A percentile compares a stretch with the other conserved stretches of the same genome.
Evolutionary conservation across 805 yeast species (phyloP).

Genomic region (Pachysolen tannophilus): DNA sequence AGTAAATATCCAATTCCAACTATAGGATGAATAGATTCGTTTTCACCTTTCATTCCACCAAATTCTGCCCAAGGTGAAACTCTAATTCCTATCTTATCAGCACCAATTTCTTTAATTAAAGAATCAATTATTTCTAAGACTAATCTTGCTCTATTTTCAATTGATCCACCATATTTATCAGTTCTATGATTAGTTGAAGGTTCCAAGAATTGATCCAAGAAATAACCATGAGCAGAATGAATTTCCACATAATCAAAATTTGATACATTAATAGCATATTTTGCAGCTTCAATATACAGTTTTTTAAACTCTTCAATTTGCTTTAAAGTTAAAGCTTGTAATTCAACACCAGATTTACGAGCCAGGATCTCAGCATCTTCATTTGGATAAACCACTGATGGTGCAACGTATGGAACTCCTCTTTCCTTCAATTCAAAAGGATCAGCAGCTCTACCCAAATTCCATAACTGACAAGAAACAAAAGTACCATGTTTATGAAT

Average conservation of each 20-base stretch:
- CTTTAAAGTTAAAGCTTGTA: slow-evolving; percentile 16
- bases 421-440: slow-evolving; percentile 25
- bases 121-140: slow-evolving; percentile 38
- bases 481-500: slow-evolving; percentile 37
- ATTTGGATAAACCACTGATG: slow-evolving; percentile 28
- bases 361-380: slow-evolving; percentile 10
- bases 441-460: slow-evolving; percentile 24
- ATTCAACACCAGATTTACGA: slow-evolving; percentile 8
- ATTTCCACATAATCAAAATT: slow-evolving; percentile 39
- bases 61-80: slow-evolving; percentile 31
- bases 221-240: slow-evolving; percentile 59
- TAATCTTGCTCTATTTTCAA: slow-evolving; percentile 49
- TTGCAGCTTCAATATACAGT: slow-evolving; percentile 15
- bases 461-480: slow-evolving; percentile 38
- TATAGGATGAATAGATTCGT: slow-evolving; percentile 22
- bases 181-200: slow-evolving; percentile 41
- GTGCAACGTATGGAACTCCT: slow-evolving; percentile 33
- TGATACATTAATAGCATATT: slow-evolving; percentile 16
- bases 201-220: slow-evolving; percentile 41
- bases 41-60: slow-evolving; percentile 28
- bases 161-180: slow-evolving; percentile 57
- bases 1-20: slow-evolving; percentile 25
- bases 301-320: slow-evolving; percentile 8
- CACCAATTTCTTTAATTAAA: slow-evolving; percentile 35
- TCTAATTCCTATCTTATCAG: slow-evolving; percentile 31